Base-by-base conservation (phyloP, 805 yeast species). In the Allodekkera sacchari region DNA sequence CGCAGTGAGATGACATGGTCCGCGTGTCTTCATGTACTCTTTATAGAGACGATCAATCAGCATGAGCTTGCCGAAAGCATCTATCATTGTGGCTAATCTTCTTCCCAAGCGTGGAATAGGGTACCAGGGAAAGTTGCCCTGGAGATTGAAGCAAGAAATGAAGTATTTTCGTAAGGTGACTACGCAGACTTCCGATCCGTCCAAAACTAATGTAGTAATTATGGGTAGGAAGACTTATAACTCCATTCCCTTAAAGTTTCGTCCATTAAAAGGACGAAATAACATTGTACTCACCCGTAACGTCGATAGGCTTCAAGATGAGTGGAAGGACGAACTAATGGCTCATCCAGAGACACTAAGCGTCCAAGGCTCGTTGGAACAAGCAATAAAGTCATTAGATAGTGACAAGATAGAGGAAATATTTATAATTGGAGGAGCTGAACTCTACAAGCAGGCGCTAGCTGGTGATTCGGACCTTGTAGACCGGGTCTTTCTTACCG, bases 211-310 rank as follows among this genome's bases (percentile, higher is more conserved):
- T 50, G 94, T 83, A 0, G 97, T 92, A 10, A 67, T 92, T 4
- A 92, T 92, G 98, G 98, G 98, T 10, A 68, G 96, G 37, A 82
- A 77, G 50, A 89, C 97, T 2, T 92, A 96, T 95, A 92, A 87
- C 20, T 83, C 95, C 6, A 88, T 92, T 20, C 97, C 98, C 0
- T 39, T 57, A 2, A 77, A 69, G 50, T 92, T 85, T 58, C 64
- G 95, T 39, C 98, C 98, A 0, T 64, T 92, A 27, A 77, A 79
- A 3, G 73, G 65, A 30, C 67, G 98, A 35, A 35, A 74, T 18
- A 92, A 92, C 53, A 74, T 87, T 10, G 74, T 92, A 0, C 58
- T 92, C 8, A 80, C 94, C 17, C 58, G 87, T 30, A 50, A 58
- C 12, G 39, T 40, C 13, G 45, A 40, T 6, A 47, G 45, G 11